phyloP scores from a whole-genome alignment of 768 basidiomycete genomes.

The Suillus hirtellus region DNA sequence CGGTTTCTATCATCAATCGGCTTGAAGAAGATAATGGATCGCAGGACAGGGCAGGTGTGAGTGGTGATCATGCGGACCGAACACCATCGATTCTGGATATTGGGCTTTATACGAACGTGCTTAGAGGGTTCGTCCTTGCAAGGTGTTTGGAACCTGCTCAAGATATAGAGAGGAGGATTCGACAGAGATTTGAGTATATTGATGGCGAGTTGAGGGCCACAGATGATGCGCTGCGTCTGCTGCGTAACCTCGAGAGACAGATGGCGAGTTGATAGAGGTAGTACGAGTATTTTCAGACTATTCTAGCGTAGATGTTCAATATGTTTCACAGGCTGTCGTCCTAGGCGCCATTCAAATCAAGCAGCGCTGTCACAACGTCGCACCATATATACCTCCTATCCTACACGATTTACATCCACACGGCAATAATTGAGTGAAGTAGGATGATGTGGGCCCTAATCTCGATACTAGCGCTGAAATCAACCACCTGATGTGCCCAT shows the following conservation, averaged over 20 bases:
- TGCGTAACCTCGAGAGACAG: constrained; percentile 22
- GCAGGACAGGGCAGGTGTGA: background rate
- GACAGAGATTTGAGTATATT: constrained; percentile 22
- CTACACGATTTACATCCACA: background rate
- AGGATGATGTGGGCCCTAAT: background rate
- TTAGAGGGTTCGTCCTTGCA: constrained; percentile 39
- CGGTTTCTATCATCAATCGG: constrained; percentile 42
- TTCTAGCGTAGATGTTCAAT: background rate
- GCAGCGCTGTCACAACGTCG: background rate
- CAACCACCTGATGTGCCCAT: background rate
- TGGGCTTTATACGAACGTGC: constrained; percentile 38
- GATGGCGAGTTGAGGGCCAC: constrained; percentile 25
- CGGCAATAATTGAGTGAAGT: background rate
- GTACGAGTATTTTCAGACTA: background rate
- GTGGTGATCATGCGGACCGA: background rate
- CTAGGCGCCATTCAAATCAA: background rate
- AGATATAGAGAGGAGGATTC: constrained; percentile 31
- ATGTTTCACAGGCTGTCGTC: background rate
- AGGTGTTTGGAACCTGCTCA: constrained; percentile 31
- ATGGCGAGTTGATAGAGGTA: background rate
- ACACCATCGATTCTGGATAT: constrained; percentile 13
- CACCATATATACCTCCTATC: background rate
- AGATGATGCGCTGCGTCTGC: constrained; percentile 22
- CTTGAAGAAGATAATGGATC: constrained; percentile 34
- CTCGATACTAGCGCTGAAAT: background rate